Percentiles rank a stretch among this genome's conserved stretches.
phyloP scores from a whole-genome alignment of 1,284 basidiomycete species.

The Ustilago sp. region DNA sequence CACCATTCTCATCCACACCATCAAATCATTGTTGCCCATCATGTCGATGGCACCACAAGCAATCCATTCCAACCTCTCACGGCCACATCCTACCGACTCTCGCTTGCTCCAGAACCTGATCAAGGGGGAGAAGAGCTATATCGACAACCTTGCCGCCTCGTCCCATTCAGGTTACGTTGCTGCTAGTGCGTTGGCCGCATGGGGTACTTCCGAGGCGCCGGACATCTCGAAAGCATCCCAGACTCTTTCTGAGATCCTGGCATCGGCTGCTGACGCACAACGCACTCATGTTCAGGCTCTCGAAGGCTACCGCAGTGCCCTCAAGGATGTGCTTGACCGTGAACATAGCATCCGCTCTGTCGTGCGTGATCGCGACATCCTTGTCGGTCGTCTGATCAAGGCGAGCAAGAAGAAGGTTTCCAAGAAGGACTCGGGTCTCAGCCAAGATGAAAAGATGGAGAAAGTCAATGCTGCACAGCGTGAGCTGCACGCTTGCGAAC shows the following conservation, averaged over 20 bases:
- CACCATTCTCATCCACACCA: no score
- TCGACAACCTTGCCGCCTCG: conserved; percentile 56
- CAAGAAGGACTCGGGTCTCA: conserved; percentile 57
- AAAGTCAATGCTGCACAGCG: conserved; percentile 69
- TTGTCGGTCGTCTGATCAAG: conserved; percentile 71
- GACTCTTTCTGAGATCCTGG: conserved; percentile 67
- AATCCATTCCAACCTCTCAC: conserved; percentile 58
- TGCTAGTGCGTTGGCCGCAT: conserved; percentile 69
- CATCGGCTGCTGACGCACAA: conserved; percentile 68
- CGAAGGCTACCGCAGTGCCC: conserved; percentile 69
- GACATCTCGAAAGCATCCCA: conserved; percentile 68
- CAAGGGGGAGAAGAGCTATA: conserved; percentile 70
- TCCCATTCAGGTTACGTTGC: conserved; percentile 60
- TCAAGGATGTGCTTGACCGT: conserved; percentile 71
- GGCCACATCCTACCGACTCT: conserved; percentile 67
- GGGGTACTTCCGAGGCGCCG: conserved; percentile 70
- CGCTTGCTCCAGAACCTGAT: conserved; percentile 70
- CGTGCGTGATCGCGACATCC: conserved; percentile 71
- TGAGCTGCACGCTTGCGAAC: conserved; percentile 71
- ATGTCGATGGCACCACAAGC: conserved; percentile 56
- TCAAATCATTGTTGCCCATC: conserved; percentile 18
- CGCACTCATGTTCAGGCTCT: conserved; percentile 69
- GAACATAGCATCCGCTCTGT: conserved; percentile 70
- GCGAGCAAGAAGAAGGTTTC: conserved; percentile 66
- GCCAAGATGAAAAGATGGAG: conserved; percentile 65